phyloP scores from a whole-genome alignment of 225 moss, liverwort and hornwort species.

The Polytrichum commune region DNA sequence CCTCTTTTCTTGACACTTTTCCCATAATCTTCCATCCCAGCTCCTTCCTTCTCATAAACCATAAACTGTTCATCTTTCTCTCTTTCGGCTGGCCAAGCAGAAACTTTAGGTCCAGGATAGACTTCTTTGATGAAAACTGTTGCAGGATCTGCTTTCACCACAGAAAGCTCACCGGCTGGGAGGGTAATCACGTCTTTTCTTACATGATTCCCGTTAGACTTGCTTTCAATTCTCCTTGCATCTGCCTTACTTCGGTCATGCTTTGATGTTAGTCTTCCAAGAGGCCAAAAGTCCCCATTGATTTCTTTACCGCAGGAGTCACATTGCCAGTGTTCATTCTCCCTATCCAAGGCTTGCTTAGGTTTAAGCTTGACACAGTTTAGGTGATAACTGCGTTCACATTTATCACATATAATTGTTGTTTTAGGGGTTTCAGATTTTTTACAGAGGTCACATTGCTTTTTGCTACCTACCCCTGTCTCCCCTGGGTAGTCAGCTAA shows the following conservation, averaged over 20 bases:
- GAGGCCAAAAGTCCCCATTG: constrained; percentile 42
- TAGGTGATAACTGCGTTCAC: constrained; percentile 51
- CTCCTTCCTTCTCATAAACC: constrained; percentile 18
- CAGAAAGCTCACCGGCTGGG: constrained; percentile 1
- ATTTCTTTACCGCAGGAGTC: constrained; percentile 36
- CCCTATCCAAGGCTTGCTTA: constrained; percentile 35
- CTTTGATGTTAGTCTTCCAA: constrained; percentile 41
- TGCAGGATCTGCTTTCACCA: constrained; percentile 13
- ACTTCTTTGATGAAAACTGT: constrained; percentile 14
- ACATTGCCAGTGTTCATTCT: constrained; percentile 68
- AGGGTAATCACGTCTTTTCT: constrained; percentile 6
- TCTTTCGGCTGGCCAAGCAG: constrained; percentile 7
- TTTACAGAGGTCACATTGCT: constrained; percentile 33
- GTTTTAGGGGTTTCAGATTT: constrained; percentile 47
- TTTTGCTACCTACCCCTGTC: constrained; percentile 37
- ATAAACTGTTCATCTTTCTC: constrained; percentile 27
- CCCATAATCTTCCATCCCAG: neutral
- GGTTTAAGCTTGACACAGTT: constrained; percentile 50
- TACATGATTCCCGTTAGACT: neutral
- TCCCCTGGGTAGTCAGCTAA: constrained; percentile 53
- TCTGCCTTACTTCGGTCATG: constrained; percentile 48
- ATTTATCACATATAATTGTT: constrained; percentile 61
- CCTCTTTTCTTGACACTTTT: constrained; percentile 28
- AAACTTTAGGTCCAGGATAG: constrained; percentile 15
- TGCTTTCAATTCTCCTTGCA: constrained; percentile 13